These are phyloP conservation scores for Pseudotulostoma volvatum DNA, from an alignment of 495 filamentous ascomycete genomes.

Conservation along the genomic window DNA sequence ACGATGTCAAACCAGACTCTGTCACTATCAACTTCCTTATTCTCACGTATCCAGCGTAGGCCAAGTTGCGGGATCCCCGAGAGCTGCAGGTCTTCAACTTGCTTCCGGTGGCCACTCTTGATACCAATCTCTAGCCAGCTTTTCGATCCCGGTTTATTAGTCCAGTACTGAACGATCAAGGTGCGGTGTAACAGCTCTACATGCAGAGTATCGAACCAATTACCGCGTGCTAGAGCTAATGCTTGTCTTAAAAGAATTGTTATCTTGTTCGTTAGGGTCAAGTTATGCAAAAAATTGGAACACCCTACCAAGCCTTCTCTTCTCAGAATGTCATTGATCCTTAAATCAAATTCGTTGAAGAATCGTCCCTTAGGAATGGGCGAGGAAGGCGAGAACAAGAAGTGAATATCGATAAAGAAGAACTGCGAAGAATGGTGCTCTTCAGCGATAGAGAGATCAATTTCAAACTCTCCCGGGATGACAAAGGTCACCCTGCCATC, in stretches of 20 bases:
- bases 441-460: constrained; percentile 74
- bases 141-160: constrained; percentile 45
- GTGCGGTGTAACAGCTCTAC: constrained; percentile 63
- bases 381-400: constrained; percentile 56
- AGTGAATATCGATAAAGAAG: constrained; percentile 83
- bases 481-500: constrained; percentile 76
- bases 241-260: constrained; percentile 63
- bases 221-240: constrained; percentile 39
- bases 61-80: constrained; percentile 34
- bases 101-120: constrained; percentile 37
- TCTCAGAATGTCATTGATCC: constrained; percentile 49
- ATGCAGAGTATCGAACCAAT: constrained; percentile 61
- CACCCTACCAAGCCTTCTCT: constrained; percentile 55
- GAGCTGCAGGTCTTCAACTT: constrained; percentile 3
- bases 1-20: constrained; percentile 47
- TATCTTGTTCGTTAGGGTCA: constrained; percentile 78
- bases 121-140: constrained; percentile 87
- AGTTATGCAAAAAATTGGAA: constrained; percentile 69
- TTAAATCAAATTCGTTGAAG: constrained; percentile 45
- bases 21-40: constrained; percentile 49
- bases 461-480: constrained; percentile 73
- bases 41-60: constrained; percentile 73
- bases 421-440: constrained; percentile 68
- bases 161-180: constrained; percentile 83
- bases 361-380: constrained; percentile 41